phyloP scores from a whole-genome alignment of 148 eudicot genomes.

The Talinum fruticosum region DNA sequence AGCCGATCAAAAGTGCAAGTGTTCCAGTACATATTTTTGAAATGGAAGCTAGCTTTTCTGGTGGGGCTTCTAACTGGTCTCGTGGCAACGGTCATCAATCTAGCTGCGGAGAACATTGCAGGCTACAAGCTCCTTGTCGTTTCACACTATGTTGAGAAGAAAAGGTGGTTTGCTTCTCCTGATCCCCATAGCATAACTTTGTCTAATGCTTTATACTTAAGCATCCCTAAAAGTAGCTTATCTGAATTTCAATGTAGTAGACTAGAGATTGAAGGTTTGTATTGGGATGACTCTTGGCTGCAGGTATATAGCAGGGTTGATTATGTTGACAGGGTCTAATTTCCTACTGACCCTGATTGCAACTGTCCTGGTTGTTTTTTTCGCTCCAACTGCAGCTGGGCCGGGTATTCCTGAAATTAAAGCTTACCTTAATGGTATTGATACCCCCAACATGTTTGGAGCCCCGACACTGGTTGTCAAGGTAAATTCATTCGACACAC shows the following conservation, averaged over 20 bases:
- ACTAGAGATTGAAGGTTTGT: slow-evolving; percentile 4
- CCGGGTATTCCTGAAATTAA: slow-evolving; percentile 92
- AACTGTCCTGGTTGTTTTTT: slow-evolving; percentile 59
- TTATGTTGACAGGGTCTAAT: slow-evolving; percentile 52
- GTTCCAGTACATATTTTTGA: slow-evolving; percentile 36
- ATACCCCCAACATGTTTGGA: slow-evolving; percentile 87
- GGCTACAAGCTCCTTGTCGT: slow-evolving; percentile 44
- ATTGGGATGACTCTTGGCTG: slow-evolving; percentile 23
- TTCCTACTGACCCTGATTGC: slow-evolving; percentile 60
- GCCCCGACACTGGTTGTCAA: slow-evolving; percentile 79
- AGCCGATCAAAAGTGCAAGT: slow-evolving; percentile 40
- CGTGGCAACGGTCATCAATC: slow-evolving; percentile 40
- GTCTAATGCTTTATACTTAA: not conserved
- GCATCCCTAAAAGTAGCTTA: not conserved
- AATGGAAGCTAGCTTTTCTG: slow-evolving; percentile 44
- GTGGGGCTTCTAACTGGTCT: slow-evolving; percentile 44
- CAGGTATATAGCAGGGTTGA: slow-evolving; percentile 66
- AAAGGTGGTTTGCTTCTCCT: slow-evolving; percentile 27
- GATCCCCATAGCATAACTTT: not conserved
- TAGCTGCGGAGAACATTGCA: slow-evolving; percentile 42
- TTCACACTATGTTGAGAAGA: slow-evolving; percentile 23
- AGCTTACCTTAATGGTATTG: slow-evolving; percentile 84
- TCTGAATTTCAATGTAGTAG: not conserved
- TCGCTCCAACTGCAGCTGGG: slow-evolving; percentile 93
- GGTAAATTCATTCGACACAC: slow-evolving; percentile 37